A percentile compares a stretch with the other conserved stretches of the same genome.
Evolutionary conservation across 352 stramenopile species (phyloP).

Genomic region (Globisporangium polare): DNA sequence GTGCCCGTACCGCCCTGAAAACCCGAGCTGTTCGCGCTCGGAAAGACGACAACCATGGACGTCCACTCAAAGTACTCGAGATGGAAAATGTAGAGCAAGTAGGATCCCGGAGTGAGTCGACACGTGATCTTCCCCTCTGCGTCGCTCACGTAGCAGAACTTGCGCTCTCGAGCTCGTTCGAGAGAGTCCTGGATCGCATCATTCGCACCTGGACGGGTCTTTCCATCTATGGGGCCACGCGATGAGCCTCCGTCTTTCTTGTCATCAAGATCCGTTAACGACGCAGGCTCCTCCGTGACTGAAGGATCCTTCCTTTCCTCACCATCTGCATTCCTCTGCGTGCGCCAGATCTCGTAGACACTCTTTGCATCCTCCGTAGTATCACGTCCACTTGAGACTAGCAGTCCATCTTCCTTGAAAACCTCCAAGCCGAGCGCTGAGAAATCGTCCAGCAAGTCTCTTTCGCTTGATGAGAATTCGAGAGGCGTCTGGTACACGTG

Average conservation of each 20-base stretch:
- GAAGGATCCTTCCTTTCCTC: neutral
- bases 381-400: neutral
- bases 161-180: conserved; percentile 5
- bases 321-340: neutral
- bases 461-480: conserved; percentile 42
- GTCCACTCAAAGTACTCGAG: conserved; percentile 74
- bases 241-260: neutral
- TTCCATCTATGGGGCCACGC: neutral
- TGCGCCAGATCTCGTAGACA: conserved; percentile 23
- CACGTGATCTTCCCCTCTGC: conserved; percentile 31
- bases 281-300: neutral
- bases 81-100: conserved; percentile 70
- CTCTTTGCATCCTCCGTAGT: neutral
- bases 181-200: conserved; percentile 8
- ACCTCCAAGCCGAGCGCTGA: conserved; percentile 25
- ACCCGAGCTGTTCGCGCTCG: conserved; percentile 36
- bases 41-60: conserved; percentile 51
- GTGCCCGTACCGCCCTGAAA: conserved; percentile 26
- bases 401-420: conserved; percentile 15
- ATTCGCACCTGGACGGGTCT: neutral
- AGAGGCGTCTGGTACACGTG: conserved; percentile 29
- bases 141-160: conserved; percentile 36
- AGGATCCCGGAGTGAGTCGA: conserved; percentile 45
- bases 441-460: conserved; percentile 41
- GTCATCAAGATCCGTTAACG: neutral